A percentile compares a stretch with the other conserved stretches of the same genome.
Conservation (phyloP, 2,329 filamentous ascomycete genomes). For the Beauveria medogensis region DNA sequence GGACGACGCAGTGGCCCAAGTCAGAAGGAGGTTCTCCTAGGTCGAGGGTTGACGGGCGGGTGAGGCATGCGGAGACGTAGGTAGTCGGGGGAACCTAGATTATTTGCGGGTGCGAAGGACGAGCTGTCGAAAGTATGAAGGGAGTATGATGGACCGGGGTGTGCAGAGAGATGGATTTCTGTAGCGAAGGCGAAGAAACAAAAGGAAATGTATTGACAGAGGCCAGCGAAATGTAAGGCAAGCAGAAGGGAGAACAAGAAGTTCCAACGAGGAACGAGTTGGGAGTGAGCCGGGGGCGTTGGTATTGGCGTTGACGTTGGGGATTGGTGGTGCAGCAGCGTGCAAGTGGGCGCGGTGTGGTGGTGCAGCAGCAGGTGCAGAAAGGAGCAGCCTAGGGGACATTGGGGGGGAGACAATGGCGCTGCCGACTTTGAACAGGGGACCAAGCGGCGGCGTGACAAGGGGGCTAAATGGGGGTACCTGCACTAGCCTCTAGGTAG, state of each 20-base stretch:
- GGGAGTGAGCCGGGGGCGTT: background rate
- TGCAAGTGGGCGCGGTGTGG: too few relatives aligned
- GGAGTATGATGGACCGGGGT: background rate
- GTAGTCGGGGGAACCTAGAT: constrained; percentile 8
- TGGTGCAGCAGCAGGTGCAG: too few relatives aligned
- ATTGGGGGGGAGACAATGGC: too few relatives aligned
- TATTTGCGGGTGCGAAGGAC: background rate
- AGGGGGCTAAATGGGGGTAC: too few relatives aligned
- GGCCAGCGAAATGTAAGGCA: background rate
- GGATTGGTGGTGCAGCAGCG: background rate
- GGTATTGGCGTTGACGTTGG: background rate
- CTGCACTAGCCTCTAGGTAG: too few relatives aligned
- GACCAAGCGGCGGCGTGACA: too few relatives aligned
- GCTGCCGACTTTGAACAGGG: too few relatives aligned
- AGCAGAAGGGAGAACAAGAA: background rate
- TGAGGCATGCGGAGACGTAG: constrained; percentile 7
- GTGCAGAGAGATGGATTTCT: background rate
- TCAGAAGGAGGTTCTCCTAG: background rate
- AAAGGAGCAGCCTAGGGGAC: too few relatives aligned
- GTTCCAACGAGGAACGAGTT: background rate
- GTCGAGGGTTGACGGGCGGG: background rate
- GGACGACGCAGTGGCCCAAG: background rate
- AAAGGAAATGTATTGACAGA: background rate
- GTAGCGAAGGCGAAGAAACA: background rate
- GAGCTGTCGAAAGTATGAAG: background rate